phyloP scores from a whole-genome alignment of 2,329 filamentous ascomycete genomes.

The Claviceps humidiphila region DNA sequence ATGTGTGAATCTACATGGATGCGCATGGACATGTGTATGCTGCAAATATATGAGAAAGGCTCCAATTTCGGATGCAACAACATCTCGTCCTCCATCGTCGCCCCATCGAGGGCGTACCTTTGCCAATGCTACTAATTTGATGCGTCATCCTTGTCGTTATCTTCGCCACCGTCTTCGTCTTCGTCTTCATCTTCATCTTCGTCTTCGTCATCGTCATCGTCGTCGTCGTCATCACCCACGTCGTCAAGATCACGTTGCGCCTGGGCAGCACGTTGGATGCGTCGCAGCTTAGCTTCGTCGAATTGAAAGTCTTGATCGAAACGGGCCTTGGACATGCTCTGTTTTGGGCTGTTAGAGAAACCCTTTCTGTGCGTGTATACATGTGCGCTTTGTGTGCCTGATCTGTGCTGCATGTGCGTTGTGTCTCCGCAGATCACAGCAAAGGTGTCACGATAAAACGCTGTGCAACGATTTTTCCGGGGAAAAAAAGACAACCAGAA shows the following conservation, averaged over 20 bases:
- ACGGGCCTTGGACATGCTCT: slow-evolving; percentile 31
- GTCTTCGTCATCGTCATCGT: neutral
- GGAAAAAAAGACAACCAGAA: neutral
- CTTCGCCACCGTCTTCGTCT: no score
- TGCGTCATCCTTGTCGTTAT: no score
- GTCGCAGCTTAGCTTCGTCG: slow-evolving; percentile 43
- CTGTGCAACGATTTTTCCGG: neutral
- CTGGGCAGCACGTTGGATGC: slow-evolving; percentile 41
- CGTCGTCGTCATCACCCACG: slow-evolving; percentile 20
- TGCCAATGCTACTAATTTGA: no score
- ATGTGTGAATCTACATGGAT: no score
- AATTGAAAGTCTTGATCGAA: slow-evolving; percentile 37
- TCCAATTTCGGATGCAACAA: no score
- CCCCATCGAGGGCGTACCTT: no score
- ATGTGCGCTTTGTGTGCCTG: neutral
- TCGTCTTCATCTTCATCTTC: neutral
- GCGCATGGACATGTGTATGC: no score
- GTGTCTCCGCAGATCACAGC: neutral
- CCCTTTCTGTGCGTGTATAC: neutral
- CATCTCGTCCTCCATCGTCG: no score
- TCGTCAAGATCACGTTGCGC: slow-evolving; percentile 25
- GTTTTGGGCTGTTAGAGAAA: neutral
- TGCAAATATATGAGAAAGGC: no score
- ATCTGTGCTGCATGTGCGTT: neutral
- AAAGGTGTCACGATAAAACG: neutral